Conservation (phyloP, 768 basidiomycete species). For the Leccinum sublutescens region DNA sequence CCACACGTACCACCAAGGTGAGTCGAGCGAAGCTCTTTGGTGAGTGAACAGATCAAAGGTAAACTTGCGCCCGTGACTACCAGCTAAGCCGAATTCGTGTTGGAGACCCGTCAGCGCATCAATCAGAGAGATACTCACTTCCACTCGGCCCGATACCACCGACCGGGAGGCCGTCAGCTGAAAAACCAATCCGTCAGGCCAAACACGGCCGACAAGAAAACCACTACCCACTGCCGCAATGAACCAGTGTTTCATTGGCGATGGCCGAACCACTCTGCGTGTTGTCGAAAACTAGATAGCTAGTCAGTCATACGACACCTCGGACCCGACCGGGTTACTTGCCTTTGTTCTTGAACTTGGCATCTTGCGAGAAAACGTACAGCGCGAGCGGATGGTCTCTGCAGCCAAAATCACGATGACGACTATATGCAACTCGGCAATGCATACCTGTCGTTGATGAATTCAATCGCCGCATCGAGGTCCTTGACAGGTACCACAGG, state of each 20-base stretch:
- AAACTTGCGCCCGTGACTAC: constrained; percentile 71
- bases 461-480: constrained; percentile 69
- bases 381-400: constrained; percentile 76
- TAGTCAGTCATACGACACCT: neutral
- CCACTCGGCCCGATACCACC: constrained; percentile 74
- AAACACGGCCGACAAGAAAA: neutral
- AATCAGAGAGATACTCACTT: constrained; percentile 45
- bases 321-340: constrained; percentile 15
- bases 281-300: constrained; percentile 54
- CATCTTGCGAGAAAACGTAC: constrained; percentile 71
- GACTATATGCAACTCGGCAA: neutral
- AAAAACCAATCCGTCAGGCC: neutral
- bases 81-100: constrained; percentile 39
- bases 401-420: neutral
- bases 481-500: constrained; percentile 70
- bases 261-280: constrained; percentile 74
- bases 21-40: constrained; percentile 52
- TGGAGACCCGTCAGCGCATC: neutral
- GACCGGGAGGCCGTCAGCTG: constrained; percentile 66
- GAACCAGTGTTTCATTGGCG: constrained; percentile 71
- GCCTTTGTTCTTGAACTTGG: constrained; percentile 65
- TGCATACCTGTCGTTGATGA: constrained; percentile 59
- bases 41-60: constrained; percentile 81
- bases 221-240: constrained; percentile 45
- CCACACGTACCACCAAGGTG: constrained; percentile 34